Evolutionary conservation across 2,329 filamentous ascomycete species (phyloP), one percentile per base, ranked within the genome.

Genomic region (Coniochaeta pulveracea): DNA sequence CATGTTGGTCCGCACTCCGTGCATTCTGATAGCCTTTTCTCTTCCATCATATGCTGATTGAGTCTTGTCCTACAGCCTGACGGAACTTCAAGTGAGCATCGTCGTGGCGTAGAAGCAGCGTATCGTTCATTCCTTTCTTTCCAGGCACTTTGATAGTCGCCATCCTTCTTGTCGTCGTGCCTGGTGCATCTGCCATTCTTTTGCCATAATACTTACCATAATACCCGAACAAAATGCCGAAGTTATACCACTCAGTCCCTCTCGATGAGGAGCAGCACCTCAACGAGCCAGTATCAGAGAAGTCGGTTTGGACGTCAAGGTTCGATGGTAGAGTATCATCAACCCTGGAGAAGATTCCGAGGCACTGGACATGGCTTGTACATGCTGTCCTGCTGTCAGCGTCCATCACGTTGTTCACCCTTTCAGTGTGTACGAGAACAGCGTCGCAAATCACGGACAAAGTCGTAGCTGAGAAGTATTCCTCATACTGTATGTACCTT

Each of bases 381-480:
- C 61, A 64, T 37, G 54, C 48, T 6, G 31, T 61, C 8, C 48
- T 64, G 14, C 37, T 64, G 21, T 56, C 58, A 6, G 37, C 50
- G 5, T 63, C 61, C 3, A 35, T 59, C 28, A 54, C 54, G 1
- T 45, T 64, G 7, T 63, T 64, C 34, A 51, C 54, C 4, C 42
- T 60, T 5, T 58, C 60, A 2, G 51, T 63, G 56, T 34, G 40
- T 51, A 24, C 54, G 51, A 35, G 22, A 15, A 31, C 28, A 49
- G 49, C n/a, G 45, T 51, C 5, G 54, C 50, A 40, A 42, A 59
- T 34, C 22, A 46, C 19, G 41, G 46, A 14, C 54, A 53, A 43
- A 55, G 22, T 31, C n/a, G 28, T 31, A 14, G 22, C 55, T 7
- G 40, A 51, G 36, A 48, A 59, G 21, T 66, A 58, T 38, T 66